Evolutionary conservation across 768 basidiomycete genomes (phyloP).

Genomic region (Boletus fagicola): DNA sequence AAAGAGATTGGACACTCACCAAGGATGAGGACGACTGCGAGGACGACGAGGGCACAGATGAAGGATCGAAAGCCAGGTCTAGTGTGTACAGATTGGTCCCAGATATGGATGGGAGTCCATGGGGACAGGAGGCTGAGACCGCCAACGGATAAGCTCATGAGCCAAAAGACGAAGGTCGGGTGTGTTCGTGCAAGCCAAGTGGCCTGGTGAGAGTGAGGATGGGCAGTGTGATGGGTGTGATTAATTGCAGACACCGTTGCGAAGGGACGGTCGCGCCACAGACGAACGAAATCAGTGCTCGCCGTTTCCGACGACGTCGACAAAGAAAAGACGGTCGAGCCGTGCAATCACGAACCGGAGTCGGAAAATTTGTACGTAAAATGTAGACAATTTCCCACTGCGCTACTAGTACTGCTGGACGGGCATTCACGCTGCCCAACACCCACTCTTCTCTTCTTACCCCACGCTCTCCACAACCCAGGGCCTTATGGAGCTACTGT

Average conservation of each 20-base stretch:
- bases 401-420: no score
- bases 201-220: conserved; percentile 35
- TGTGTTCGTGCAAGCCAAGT: conserved; percentile 36
- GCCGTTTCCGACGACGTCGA: conserved; percentile 19
- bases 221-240: conserved; percentile 25
- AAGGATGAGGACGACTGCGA: conserved; percentile 66
- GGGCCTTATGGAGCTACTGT: neutral
- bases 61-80: conserved; percentile 69
- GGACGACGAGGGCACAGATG: conserved; percentile 65
- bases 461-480: neutral
- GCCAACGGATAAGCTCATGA: conserved; percentile 67
- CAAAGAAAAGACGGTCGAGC: conserved; percentile 7
- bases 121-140: conserved; percentile 60
- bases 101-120: conserved; percentile 51
- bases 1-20: conserved; percentile 46
- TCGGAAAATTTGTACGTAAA: conserved; percentile 27
- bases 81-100: conserved; percentile 48
- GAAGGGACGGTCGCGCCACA: conserved; percentile 22
- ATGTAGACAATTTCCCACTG: conserved; percentile 18
- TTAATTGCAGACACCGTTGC: conserved; percentile 44
- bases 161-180: conserved; percentile 49
- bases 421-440: no score
- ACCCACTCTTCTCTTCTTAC: neutral
- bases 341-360: conserved; percentile 24
- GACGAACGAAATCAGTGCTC: conserved; percentile 6